These are phyloP conservation scores for Pharnaceum exiguum DNA, from an alignment of 148 eudicot species.

Conservation along the genomic window DNA sequence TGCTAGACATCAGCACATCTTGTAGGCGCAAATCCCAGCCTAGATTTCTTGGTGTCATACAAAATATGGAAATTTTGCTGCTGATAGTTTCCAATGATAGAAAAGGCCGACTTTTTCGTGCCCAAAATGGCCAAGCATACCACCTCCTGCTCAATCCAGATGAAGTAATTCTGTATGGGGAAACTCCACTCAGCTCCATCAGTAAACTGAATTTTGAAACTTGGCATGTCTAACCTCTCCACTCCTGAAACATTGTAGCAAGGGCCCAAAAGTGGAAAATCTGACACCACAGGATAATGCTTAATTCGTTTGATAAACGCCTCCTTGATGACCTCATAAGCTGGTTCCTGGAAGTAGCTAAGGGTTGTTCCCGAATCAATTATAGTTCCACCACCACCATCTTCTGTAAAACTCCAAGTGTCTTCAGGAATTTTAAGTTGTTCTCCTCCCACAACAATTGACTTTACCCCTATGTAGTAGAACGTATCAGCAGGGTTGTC, in stretches of 20 bases:
- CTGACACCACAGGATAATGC: slow-evolving; percentile 44
- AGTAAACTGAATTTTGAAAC: slow-evolving; percentile 56
- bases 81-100: slow-evolving; percentile 91
- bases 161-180: slow-evolving; percentile 78
- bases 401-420: slow-evolving; percentile 53
- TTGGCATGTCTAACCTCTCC: slow-evolving; percentile 46
- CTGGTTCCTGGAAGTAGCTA: slow-evolving; percentile 76
- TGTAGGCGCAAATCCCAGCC: slow-evolving; percentile 86
- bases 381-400: slow-evolving; percentile 84
- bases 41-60: slow-evolving; percentile 77
- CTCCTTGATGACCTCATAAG: slow-evolving; percentile 57
- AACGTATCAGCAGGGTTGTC: slow-evolving; percentile 71
- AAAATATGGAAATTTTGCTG: slow-evolving; percentile 89
- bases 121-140: slow-evolving; percentile 76
- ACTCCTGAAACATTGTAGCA: slow-evolving; percentile 86
- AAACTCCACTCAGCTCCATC: slow-evolving; percentile 90
- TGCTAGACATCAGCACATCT: slow-evolving; percentile 61
- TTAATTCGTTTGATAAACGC: slow-evolving; percentile 54
- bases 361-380: slow-evolving; percentile 90
- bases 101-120: slow-evolving; percentile 51
- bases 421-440: slow-evolving; percentile 50
- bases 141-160: slow-evolving; percentile 64
- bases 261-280: slow-evolving; percentile 59
- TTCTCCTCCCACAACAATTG: slow-evolving; percentile 63
- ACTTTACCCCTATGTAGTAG: slow-evolving; percentile 65